phyloP scores from a whole-genome alignment of 768 basidiomycete genomes.

The Leccinum obscurum region DNA sequence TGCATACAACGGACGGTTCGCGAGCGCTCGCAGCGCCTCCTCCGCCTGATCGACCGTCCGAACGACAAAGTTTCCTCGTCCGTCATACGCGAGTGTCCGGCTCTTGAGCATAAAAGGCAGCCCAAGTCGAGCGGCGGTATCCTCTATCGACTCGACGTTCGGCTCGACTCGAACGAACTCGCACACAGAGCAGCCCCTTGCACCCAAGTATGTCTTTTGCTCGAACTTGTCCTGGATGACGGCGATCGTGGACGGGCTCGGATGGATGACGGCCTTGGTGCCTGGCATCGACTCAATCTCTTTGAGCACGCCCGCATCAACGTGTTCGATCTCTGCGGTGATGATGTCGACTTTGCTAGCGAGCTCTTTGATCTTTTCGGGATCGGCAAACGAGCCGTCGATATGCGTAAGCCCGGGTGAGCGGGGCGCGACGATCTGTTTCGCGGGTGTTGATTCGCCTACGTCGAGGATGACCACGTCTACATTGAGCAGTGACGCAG shows the following conservation, averaged over 20 bases:
- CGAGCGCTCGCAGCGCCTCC: conserved; percentile 53
- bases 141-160: conserved; percentile 48
- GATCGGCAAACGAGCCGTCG: conserved; percentile 87
- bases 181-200: conserved; percentile 51
- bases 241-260: conserved; percentile 77
- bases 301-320: conserved; percentile 74
- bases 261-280: conserved; percentile 53
- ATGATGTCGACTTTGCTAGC: conserved; percentile 81
- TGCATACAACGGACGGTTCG: conserved; percentile 79
- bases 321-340: conserved; percentile 97
- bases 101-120: conserved; percentile 95
- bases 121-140: conserved; percentile 61
- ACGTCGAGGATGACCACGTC: conserved; percentile 83
- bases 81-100: conserved; percentile 94
- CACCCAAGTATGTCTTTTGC: conserved; percentile 60
- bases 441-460: conserved; percentile 81
- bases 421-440: conserved; percentile 72
- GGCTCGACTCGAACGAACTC: conserved; percentile 63
- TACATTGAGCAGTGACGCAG: conserved; percentile 86
- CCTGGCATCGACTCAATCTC: conserved; percentile 33
- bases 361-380: conserved; percentile 74
- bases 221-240: conserved; percentile 79
- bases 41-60: conserved; percentile 50
- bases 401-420: conserved; percentile 57
- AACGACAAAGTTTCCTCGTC: conserved; percentile 87